A percentile compares a stretch with the other conserved stretches of the same genome.
These are phyloP conservation scores for Ensete ventricosum DNA, from an alignment of 176 grass and related monocot species.

Conservation along the genomic window DNA sequence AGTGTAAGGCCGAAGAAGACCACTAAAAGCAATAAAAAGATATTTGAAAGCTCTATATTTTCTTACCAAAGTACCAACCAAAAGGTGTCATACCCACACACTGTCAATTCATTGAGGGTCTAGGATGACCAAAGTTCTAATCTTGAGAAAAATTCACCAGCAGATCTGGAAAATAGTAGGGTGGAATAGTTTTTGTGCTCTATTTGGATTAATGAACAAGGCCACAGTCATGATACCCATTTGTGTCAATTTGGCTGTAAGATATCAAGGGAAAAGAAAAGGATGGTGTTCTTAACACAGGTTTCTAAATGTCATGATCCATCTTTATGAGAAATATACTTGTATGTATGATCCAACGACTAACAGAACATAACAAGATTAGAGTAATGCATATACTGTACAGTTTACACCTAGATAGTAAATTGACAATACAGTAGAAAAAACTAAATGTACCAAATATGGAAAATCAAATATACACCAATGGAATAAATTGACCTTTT, in stretches of 20 bases:
- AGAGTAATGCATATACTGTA: too few species aligned
- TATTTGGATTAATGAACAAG: neutral
- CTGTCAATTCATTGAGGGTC: neutral
- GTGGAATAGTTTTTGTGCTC: neutral
- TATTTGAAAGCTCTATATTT: neutral
- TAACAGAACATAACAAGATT: neutral
- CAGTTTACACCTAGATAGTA: neutral
- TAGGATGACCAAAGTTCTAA: neutral
- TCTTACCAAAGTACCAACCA: neutral
- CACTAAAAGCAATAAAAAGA: neutral
- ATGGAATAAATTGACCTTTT: slow-evolving; percentile 43
- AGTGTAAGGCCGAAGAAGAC: neutral
- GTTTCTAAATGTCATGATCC: too few species aligned
- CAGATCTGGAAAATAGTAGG: neutral
- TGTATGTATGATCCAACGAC: neutral
- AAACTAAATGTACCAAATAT: neutral
- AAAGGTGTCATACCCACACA: neutral
- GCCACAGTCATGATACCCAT: neutral
- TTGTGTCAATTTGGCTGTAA: too few species aligned
- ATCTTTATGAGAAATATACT: neutral
- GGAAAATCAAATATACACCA: neutral
- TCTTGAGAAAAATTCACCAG: too few species aligned
- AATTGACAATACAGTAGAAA: neutral
- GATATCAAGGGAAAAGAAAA: neutral
- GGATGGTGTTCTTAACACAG: neutral